Evolutionary conservation across 2,329 filamentous ascomycete species (phyloP).

Genomic region (Didymella arachidicola): DNA sequence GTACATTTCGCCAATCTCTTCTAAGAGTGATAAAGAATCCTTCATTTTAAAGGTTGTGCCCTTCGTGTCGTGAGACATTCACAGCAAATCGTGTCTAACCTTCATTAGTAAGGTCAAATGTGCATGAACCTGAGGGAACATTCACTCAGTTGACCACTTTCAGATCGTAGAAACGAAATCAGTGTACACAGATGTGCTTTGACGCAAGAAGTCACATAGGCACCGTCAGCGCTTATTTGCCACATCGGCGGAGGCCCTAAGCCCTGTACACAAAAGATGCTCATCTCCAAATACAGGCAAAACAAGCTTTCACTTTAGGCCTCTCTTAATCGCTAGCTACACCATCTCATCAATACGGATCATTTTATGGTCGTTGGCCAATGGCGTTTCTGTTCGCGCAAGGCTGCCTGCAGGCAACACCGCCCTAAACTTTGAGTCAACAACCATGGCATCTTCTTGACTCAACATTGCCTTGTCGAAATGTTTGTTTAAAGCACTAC

Average conservation of each 20-base stretch:
- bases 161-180: background rate
- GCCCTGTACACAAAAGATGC: background rate
- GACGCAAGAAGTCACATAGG: background rate
- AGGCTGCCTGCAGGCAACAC: conserved; percentile 44
- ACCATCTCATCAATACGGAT: conserved; percentile 4
- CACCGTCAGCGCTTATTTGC: background rate
- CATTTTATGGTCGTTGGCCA: conserved; percentile 22
- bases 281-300: background rate
- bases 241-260: background rate
- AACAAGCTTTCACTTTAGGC: background rate
- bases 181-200: background rate
- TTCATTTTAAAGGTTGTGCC: background rate
- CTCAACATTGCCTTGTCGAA: conserved; percentile 21
- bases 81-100: background rate
- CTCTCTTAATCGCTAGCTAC: background rate
- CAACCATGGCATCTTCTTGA: conserved; percentile 22
- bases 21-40: no score
- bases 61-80: background rate
- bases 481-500: conserved; percentile 13
- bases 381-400: conserved; percentile 23
- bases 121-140: background rate
- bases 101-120: background rate
- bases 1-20: background rate
- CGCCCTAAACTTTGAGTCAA: conserved; percentile 36
- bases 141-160: background rate